Conservation (phyloP, 2,329 filamentous ascomycete genomes). For the Grosmannia penicillata region DNA sequence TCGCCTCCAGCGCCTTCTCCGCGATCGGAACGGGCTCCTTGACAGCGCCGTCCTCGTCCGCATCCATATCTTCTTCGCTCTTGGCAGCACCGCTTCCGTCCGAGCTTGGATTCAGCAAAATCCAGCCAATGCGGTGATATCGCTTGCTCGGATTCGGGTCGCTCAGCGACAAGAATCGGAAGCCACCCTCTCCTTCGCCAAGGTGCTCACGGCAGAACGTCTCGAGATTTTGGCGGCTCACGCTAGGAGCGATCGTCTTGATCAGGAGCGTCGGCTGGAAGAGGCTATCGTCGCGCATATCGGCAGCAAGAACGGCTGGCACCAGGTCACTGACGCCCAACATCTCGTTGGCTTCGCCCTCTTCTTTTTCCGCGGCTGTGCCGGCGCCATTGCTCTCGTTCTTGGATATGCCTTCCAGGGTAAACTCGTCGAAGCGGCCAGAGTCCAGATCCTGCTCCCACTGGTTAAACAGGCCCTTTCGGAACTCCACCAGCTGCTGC, state of each 20-base stretch:
- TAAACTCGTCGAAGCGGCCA: constrained; percentile 86
- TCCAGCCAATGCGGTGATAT: constrained; percentile 96
- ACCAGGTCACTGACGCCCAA: constrained; percentile 84
- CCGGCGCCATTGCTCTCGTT: constrained; percentile 79
- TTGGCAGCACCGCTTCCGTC: constrained; percentile 26
- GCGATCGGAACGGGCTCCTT: constrained; percentile 44
- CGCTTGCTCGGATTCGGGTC: constrained; percentile 96
- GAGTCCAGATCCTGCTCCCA: constrained; percentile 81
- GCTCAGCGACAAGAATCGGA: constrained; percentile 89
- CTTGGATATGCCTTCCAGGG: constrained; percentile 85
- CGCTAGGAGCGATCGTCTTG: constrained; percentile 94
- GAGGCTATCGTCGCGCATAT: constrained; percentile 77
- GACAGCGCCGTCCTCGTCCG: constrained; percentile 44
- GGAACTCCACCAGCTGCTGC: constrained; percentile 62
- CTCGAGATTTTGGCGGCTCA: constrained; percentile 86
- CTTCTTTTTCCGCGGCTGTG: constrained; percentile 81
- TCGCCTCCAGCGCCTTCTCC: constrained; percentile 79
- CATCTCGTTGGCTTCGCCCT: constrained; percentile 89
- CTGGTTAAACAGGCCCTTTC: constrained; percentile 63
- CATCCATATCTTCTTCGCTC: constrained; percentile 10
- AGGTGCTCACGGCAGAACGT: constrained; percentile 89
- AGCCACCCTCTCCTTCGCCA: constrained; percentile 79
- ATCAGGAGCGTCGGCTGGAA: constrained; percentile 87
- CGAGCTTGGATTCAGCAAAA: constrained; percentile 76
- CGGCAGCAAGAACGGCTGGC: constrained; percentile 66